phyloP scores from a whole-genome alignment of 2,329 filamentous ascomycete genomes.

The Ceratocystis colombiana region DNA sequence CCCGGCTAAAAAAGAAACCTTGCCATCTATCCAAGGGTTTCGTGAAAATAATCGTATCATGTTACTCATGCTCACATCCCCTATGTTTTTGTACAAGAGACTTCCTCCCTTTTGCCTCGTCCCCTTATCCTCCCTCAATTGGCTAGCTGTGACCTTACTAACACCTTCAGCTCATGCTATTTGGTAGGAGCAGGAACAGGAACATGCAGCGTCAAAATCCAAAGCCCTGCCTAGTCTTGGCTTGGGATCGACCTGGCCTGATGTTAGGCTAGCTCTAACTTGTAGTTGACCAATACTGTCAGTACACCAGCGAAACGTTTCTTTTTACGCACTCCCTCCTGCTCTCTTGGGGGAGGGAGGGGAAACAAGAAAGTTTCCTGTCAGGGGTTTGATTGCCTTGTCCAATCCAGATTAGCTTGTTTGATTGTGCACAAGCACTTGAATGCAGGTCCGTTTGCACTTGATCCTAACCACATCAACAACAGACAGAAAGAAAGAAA shows the following conservation, averaged over 20 bases:
- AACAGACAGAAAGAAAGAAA: background rate
- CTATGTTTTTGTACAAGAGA: background rate
- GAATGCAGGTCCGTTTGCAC: background rate
- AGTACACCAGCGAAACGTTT: background rate
- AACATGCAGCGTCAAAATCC: background rate
- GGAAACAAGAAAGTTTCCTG: background rate
- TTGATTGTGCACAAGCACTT: background rate
- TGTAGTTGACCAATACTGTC: background rate
- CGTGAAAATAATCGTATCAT: conserved; percentile 3
- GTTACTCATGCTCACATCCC: background rate
- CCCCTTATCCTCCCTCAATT: background rate
- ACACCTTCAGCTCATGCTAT: conserved; percentile 5
- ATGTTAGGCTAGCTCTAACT: background rate
- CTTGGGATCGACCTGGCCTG: conserved; percentile 7
- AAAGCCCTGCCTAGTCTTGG: background rate
- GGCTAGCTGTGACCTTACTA: background rate
- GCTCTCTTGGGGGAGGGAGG: background rate
- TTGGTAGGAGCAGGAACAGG: background rate
- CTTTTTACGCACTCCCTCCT: background rate
- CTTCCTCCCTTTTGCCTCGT: background rate
- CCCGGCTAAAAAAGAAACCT: background rate
- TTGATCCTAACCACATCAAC: background rate
- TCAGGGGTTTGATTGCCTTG: background rate
- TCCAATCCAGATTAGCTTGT: background rate
- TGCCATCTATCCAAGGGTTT: background rate